Percentiles rank a stretch among this genome's conserved stretches.
Conservation (phyloP, 1,139 yeast species). For the Kurtzmaniella quercitrusa region DNA sequence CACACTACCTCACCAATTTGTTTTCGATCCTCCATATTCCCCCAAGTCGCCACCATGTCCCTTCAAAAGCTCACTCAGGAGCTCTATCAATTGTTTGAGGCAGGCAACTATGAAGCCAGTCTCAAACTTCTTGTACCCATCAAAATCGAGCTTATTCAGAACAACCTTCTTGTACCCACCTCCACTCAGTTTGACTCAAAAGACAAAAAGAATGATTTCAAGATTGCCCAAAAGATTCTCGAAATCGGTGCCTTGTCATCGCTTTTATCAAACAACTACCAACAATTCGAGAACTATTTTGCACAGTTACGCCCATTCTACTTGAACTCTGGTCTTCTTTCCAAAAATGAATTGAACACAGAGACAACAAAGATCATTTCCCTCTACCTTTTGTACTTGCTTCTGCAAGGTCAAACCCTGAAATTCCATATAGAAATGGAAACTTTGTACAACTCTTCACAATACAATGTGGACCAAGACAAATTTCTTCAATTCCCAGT, state of each 20-base stretch:
- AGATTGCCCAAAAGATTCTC: conserved; percentile 73
- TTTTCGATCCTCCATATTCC: background rate
- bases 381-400: conserved; percentile 67
- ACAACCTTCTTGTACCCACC: conserved; percentile 73
- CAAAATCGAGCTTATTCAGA: conserved; percentile 75
- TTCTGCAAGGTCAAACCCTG: conserved; percentile 81
- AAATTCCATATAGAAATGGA: conserved; percentile 90
- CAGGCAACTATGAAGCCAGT: conserved; percentile 59
- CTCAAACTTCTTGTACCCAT: conserved; percentile 62
- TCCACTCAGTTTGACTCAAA: conserved; percentile 30
- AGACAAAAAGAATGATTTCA: conserved; percentile 60
- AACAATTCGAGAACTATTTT: conserved; percentile 65
- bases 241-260: conserved; percentile 85
- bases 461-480: conserved; percentile 43
- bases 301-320: conserved; percentile 80
- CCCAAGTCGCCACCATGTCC: conserved; percentile 24
- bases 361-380: conserved; percentile 72
- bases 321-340: conserved; percentile 38
- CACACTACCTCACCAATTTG: background rate
- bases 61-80: conserved; percentile 58
- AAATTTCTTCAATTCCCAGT: conserved; percentile 77
- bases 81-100: conserved; percentile 59
- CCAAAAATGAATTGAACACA: conserved; percentile 48
- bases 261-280: conserved; percentile 60
- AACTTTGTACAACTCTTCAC: conserved; percentile 50